phyloP scores from a whole-genome alignment of 768 basidiomycete species.

The Solioccasus polychromus region DNA sequence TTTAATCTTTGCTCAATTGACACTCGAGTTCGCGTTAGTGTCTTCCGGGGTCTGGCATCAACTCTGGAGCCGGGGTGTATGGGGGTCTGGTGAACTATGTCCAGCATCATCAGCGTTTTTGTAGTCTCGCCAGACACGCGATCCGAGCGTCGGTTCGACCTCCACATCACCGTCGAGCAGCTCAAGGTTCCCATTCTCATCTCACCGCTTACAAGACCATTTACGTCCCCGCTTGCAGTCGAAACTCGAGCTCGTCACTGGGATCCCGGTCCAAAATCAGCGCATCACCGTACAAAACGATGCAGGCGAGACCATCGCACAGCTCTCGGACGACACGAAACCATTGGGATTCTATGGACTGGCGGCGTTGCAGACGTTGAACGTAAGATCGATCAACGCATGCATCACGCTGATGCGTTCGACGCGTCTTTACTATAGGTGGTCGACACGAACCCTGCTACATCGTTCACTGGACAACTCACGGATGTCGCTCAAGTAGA shows the following conservation, averaged over 20 bases:
- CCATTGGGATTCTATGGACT: slow-evolving; percentile 74
- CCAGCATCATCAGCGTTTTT: slow-evolving; percentile 60
- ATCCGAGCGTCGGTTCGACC: slow-evolving; percentile 84
- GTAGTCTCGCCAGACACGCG: slow-evolving; percentile 86
- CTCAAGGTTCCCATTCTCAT: slow-evolving; percentile 62
- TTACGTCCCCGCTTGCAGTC: slow-evolving; percentile 37
- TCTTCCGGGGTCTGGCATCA: too few species aligned
- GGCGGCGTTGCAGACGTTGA: slow-evolving; percentile 74
- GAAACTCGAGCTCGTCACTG: slow-evolving; percentile 90
- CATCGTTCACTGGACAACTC: slow-evolving; percentile 77
- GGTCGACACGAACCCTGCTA: slow-evolving; percentile 69
- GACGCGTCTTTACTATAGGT: slow-evolving; percentile 46
- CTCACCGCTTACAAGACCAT: neutral
- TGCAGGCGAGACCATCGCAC: slow-evolving; percentile 47
- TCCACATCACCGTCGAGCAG: slow-evolving; percentile 66
- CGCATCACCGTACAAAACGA: slow-evolving; percentile 59
- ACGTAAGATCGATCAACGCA: slow-evolving; percentile 46
- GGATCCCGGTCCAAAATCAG: slow-evolving; percentile 77
- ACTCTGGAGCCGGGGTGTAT: too few species aligned
- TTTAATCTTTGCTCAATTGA: too few species aligned
- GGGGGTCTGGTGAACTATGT: slow-evolving; percentile 31
- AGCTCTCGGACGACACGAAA: slow-evolving; percentile 63
- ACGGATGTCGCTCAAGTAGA: slow-evolving; percentile 84
- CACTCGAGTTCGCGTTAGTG: too few species aligned
- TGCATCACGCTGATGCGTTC: slow-evolving; percentile 2